phyloP scores from a whole-genome alignment of 2,329 filamentous ascomycete species.

The Alternaria sp. region DNA sequence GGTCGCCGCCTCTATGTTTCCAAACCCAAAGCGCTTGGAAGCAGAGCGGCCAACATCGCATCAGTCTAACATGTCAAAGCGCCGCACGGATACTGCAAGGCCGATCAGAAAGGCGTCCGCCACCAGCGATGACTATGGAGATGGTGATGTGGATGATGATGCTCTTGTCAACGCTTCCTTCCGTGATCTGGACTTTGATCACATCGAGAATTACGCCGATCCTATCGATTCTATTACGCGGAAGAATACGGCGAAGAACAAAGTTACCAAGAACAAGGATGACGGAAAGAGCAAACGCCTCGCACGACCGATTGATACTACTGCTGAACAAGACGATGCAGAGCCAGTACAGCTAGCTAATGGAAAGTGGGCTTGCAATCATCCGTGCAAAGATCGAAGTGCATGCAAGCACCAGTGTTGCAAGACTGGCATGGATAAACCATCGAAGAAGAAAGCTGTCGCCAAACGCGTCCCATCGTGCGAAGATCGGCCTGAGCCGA shows the following conservation, averaged over 20 bases:
- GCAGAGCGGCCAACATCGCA: slow-evolving; percentile 21
- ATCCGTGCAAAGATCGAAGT: slow-evolving; percentile 68
- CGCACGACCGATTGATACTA: neutral
- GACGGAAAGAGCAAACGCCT: neutral
- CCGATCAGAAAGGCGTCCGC: slow-evolving; percentile 12
- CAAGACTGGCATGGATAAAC: slow-evolving; percentile 72
- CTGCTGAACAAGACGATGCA: slow-evolving; percentile 14
- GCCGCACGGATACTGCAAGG: slow-evolving; percentile 27
- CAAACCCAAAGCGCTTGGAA: slow-evolving; percentile 25
- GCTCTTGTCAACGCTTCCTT: slow-evolving; percentile 57
- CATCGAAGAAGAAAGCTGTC: slow-evolving; percentile 53
- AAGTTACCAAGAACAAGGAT: slow-evolving; percentile 10
- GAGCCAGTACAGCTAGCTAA: slow-evolving; percentile 66
- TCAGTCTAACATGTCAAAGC: slow-evolving; percentile 40
- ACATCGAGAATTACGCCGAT: slow-evolving; percentile 60
- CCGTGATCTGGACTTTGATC: slow-evolving; percentile 52
- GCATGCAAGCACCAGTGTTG: slow-evolving; percentile 77
- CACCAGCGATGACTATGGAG: slow-evolving; percentile 59
- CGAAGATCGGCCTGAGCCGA: slow-evolving; percentile 8
- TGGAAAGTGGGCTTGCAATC: slow-evolving; percentile 77
- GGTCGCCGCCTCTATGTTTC: slow-evolving; percentile 56
- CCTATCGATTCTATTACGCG: slow-evolving; percentile 21
- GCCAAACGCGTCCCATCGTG: slow-evolving; percentile 30
- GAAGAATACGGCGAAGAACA: slow-evolving; percentile 29
- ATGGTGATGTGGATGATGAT: slow-evolving; percentile 60